These are phyloP conservation scores for Pontederia crassipes DNA, from an alignment of 176 grass and related monocot species.

Conservation along the genomic window DNA sequence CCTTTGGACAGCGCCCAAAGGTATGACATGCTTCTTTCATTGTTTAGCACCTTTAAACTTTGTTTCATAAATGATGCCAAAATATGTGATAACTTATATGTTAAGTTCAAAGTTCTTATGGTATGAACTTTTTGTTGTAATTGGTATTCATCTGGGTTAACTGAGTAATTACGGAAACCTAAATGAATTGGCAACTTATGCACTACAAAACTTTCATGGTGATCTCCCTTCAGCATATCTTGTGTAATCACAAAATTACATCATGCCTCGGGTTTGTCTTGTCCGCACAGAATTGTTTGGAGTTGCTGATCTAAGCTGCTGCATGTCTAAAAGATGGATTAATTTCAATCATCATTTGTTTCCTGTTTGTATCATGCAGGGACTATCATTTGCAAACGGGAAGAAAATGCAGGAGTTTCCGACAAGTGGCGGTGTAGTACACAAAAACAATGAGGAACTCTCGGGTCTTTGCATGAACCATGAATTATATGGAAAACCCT, in stretches of 20 bases:
- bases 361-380: background rate
- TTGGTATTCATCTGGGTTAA: no score
- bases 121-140: no score
- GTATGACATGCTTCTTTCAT: constrained; percentile 22
- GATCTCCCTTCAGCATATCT: no score
- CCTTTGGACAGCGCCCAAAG: constrained; percentile 30
- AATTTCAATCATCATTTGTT: background rate
- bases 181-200: no score
- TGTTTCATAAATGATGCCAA: background rate
- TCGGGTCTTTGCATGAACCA: constrained; percentile 4
- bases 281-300: no score
- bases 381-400: background rate
- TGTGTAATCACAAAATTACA: no score
- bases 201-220: no score
- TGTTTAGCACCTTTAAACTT: background rate
- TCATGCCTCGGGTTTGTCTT: no score
- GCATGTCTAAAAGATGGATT: background rate
- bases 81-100: background rate
- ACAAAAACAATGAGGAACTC: background rate
- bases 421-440: background rate
- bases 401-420: background rate
- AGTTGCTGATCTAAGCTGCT: no score
- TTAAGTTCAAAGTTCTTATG: no score
- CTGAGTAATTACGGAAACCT: no score
- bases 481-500: constrained; percentile 3